phyloP scores from a whole-genome alignment of 208 protist genomes.

The Trypanosoma brucei region DNA sequence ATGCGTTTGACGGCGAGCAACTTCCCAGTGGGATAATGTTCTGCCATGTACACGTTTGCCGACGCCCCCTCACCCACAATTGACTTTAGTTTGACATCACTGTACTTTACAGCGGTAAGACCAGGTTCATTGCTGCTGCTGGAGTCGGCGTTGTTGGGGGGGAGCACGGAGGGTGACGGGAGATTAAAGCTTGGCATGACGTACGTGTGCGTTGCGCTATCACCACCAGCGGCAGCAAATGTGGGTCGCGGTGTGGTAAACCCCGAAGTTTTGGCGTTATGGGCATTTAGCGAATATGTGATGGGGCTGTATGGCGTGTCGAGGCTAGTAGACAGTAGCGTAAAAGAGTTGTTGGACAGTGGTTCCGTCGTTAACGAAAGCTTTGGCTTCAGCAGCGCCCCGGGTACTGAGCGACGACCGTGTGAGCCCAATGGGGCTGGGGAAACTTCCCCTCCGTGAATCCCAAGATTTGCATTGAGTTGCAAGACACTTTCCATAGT shows the following conservation, averaged over 20 bases:
- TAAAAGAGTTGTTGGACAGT: constrained; percentile 51
- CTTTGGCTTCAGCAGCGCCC: constrained; percentile 5
- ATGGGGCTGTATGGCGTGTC: constrained; percentile 84
- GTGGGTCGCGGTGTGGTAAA: constrained; percentile 5
- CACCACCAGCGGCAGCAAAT: constrained; percentile 1
- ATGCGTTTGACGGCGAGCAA: constrained; percentile 79
- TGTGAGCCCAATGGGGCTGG: background rate
- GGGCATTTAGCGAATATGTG: constrained; percentile 74
- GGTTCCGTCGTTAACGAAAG: constrained; percentile 2
- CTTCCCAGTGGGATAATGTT: constrained; percentile 58
- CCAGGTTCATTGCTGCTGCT: background rate
- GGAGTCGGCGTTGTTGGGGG: background rate
- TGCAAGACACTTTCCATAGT: constrained; percentile 82
- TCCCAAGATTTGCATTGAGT: constrained; percentile 49
- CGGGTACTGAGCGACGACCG: background rate
- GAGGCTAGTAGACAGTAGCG: constrained; percentile 67
- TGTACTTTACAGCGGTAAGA: constrained; percentile 54
- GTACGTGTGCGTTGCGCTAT: background rate
- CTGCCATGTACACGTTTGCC: constrained; percentile 63
- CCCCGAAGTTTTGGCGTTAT: background rate
- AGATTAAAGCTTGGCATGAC: background rate
- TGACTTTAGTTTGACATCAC: constrained; percentile 43
- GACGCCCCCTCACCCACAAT: constrained; percentile 66
- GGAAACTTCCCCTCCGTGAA: constrained; percentile 2
- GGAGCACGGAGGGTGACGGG: background rate